Evolutionary conservation across 345 rosid genomes (phyloP), one percentile per base, ranked within the genome.

Genomic region (Eucalyptus cladocalyx): DNA sequence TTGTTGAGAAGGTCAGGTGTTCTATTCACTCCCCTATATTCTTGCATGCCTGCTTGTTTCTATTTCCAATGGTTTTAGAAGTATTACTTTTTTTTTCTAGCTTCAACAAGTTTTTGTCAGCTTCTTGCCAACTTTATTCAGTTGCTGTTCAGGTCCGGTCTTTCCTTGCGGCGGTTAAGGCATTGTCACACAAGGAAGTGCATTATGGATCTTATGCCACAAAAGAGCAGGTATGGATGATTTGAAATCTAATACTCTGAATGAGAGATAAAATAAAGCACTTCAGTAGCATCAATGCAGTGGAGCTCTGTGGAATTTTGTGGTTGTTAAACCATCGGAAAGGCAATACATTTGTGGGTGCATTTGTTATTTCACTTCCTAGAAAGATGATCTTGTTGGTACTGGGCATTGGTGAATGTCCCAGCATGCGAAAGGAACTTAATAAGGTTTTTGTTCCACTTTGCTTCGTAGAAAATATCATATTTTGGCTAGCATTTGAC

Each of bases 1-100:
- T 95, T 30, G 93, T 96, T 88, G 96, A 94, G 90, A 97, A 96
- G 97, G 99, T 96, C 89, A 87, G 37, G 19, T 86, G 87, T 69
- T 76, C 48, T 91, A 58, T 88, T 87, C 54, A 21, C 47, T 76
- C 42, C 16, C 43, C 47, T 23, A 11, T 67, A 45, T 58, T 32
- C 10, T 69, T 28, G 2, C 67, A 21, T 32, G 30, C 87, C 48
- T 62, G 40, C 88, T 62, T 80, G 23, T 80, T 30, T 53, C 37
- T 69, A 53, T 37, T 51, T 45, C 32, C 32, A 62, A 8, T 76
- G 85, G 47, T 76, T 76, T 43, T 76, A 76, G 83, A 76, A 76
- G 3, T 24, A 10, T 69, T 51, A 28, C 43, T 34, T 18, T 45
- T 88, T 65, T 69, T 47, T 72, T 30, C n/a, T 19, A 24, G 49